phyloP scores from a whole-genome alignment of 2,329 filamentous ascomycete genomes.

The Parastagonospora avenae region DNA sequence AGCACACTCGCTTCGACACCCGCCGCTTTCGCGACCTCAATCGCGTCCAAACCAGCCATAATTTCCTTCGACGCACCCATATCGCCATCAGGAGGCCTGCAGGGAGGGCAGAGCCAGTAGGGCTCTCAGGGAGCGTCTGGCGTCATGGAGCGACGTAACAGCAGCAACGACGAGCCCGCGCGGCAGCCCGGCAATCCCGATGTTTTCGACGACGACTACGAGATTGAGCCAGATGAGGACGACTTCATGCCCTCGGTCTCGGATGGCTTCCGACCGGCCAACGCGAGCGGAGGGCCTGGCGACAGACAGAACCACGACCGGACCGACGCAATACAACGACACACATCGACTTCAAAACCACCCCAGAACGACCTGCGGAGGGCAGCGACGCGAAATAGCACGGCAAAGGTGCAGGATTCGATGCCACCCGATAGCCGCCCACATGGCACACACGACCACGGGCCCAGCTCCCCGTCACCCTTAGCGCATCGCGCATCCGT shows the following conservation, averaged over 20 bases:
- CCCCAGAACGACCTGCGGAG: conserved; percentile 33
- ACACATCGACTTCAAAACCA: conserved; percentile 26
- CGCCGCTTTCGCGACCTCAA: conserved; percentile 12
- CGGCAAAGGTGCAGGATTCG: conserved; percentile 37
- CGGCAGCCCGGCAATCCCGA: conserved; percentile 44
- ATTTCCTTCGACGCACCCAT: conserved; percentile 5
- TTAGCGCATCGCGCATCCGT: conserved; percentile 44
- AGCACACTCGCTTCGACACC: conserved; percentile 24
- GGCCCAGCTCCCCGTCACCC: conserved; percentile 29
- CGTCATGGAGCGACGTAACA: conserved; percentile 48
- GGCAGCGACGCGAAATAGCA: conserved; percentile 45
- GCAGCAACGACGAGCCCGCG: conserved; percentile 35
- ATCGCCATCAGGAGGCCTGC: conserved; percentile 24
- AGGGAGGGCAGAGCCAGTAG: conserved; percentile 34
- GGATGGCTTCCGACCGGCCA: conserved; percentile 53
- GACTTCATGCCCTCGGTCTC: conserved; percentile 52
- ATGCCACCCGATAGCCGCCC: conserved; percentile 29
- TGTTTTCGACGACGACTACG: conserved; percentile 57
- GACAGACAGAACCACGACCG: conserved; percentile 32
- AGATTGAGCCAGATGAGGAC: conserved; percentile 47
- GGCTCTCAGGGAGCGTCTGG: conserved; percentile 36
- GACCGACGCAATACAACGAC: conserved; percentile 28
- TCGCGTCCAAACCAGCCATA: conserved; percentile 11
- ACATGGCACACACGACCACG: conserved; percentile 22
- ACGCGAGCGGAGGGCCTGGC: conserved; percentile 23